Conservation (phyloP, 768 basidiomycete species). For the Suillus occidentalis region DNA sequence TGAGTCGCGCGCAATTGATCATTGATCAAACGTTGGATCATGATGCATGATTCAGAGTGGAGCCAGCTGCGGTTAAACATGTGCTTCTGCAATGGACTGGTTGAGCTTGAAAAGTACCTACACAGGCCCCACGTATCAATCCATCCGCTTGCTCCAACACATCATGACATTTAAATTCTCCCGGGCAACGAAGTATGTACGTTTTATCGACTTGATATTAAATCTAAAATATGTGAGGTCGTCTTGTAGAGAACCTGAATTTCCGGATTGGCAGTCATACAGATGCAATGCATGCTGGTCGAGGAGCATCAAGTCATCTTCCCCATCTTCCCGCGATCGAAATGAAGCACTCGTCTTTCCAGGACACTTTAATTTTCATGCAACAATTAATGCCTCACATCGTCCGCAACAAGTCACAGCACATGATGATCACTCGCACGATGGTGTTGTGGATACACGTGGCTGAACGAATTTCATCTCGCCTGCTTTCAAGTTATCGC, state of each 20-base stretch:
- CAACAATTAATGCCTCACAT: background rate
- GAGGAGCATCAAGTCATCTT: background rate
- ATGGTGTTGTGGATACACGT: slow-evolving; percentile 2
- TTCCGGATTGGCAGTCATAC: background rate
- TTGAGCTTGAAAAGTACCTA: background rate
- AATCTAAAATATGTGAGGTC: background rate
- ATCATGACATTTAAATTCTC: background rate
- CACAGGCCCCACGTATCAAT: background rate
- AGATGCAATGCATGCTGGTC: background rate
- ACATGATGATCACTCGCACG: background rate
- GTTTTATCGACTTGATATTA: background rate
- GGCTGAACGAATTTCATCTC: background rate
- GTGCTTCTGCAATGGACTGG: background rate
- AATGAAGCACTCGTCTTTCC: background rate
- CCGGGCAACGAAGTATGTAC: background rate
- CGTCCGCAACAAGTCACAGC: background rate
- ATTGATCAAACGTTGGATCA: no score
- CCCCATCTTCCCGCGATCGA: background rate
- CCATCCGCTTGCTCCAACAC: background rate
- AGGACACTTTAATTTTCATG: background rate
- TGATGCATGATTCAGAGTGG: background rate
- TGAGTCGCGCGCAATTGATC: background rate
- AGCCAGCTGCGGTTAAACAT: background rate
- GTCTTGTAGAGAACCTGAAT: background rate
- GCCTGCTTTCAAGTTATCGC: background rate